phyloP scores from a whole-genome alignment of 2,329 filamentous ascomycete species.

The Fusarium buxicola region DNA sequence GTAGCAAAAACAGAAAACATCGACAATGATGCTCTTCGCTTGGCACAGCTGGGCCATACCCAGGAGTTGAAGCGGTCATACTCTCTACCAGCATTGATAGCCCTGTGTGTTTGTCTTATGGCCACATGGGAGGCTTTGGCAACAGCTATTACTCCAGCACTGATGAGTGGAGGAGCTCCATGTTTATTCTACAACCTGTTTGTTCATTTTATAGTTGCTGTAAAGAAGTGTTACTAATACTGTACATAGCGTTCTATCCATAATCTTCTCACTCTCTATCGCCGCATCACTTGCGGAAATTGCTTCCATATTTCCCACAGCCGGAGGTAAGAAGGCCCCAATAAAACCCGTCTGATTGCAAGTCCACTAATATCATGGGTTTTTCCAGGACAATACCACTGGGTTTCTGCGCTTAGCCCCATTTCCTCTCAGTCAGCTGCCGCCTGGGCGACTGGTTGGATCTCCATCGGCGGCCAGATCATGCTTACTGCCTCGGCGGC shows the following conservation, averaged over 20 bases:
- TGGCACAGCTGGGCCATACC: conserved; percentile 46
- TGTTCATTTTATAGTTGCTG: no score
- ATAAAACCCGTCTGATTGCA: background rate
- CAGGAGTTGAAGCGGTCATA: conserved; percentile 51
- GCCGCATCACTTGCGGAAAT: conserved; percentile 34
- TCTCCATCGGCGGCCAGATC: conserved; percentile 59
- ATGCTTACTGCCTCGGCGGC: conserved; percentile 60
- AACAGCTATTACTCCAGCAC: conserved; percentile 57
- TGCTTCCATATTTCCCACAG: conserved; percentile 38
- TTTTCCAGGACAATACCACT: conserved; percentile 34
- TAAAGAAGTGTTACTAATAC: accelerated
- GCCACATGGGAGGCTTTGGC: conserved; percentile 63
- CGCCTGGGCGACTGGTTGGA: conserved; percentile 32
- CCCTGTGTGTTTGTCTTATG: conserved; percentile 61
- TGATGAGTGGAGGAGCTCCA: conserved; percentile 59
- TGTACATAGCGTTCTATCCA: conserved; percentile 21
- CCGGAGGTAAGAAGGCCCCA: conserved; percentile 21
- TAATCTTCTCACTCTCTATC: conserved; percentile 31
- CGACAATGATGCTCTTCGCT: conserved; percentile 32
- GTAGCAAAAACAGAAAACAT: background rate
- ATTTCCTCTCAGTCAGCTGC: conserved; percentile 13
- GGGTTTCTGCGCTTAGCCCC: conserved; percentile 36
- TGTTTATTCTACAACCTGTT: conserved; percentile 55
- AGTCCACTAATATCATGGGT: background rate
- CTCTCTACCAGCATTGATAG: conserved; percentile 57